Base-by-base conservation (phyloP, 2,329 filamentous ascomycete species). In the Aureobasidium sp. region DNA sequence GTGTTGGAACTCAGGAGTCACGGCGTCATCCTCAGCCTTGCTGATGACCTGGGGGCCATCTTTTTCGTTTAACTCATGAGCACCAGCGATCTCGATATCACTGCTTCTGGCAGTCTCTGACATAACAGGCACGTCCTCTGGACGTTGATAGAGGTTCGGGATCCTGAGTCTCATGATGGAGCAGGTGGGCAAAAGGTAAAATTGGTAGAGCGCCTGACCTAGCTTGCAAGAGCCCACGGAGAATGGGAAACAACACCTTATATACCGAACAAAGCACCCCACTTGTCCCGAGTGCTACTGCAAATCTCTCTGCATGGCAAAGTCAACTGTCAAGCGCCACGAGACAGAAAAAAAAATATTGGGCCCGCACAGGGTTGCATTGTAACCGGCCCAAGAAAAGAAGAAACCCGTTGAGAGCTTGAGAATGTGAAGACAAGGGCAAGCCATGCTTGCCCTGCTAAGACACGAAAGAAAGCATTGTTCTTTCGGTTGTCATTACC, bases 1-100 rank as follows among this genome's bases (percentile, higher is more conserved):
- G 25, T 64, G 56, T 30, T 71, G 66, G 42, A 65, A 68, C 3
- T 64, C 60, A 14, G 48, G 29, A 7, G 35, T 35, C 2, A 51
- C 38, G 6, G 5, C 6, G 2, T 51, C 48, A 3, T 40, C 35
- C 19, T 51, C 48, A 5, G 10, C 4, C 29, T 51, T 51, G 29
- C 27, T 41, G n/a, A 3, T 24, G 21, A 40, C 48, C 19, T 41
- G 21, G 17, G 49, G 32, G 2, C 14, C 32, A 5, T 27, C 12
- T 35, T 55, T 55, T 12, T 53, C 54, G 17, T 38, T 34, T 27
- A 30, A 24, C 17, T 53, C 37, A 10, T 51, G 48, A n/a, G 27
- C 8, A 34, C 19, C 29, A 25, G 38, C 19, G 12, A 34, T 40
- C 22, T 55, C 54, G 6, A 53, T 41, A 53, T 55, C 54, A 37